A percentile compares a stretch with the other conserved stretches of the same genome.
Evolutionary conservation across 2,329 filamentous ascomycete genomes (phyloP).

Genomic region (Saccharata proteae): DNA sequence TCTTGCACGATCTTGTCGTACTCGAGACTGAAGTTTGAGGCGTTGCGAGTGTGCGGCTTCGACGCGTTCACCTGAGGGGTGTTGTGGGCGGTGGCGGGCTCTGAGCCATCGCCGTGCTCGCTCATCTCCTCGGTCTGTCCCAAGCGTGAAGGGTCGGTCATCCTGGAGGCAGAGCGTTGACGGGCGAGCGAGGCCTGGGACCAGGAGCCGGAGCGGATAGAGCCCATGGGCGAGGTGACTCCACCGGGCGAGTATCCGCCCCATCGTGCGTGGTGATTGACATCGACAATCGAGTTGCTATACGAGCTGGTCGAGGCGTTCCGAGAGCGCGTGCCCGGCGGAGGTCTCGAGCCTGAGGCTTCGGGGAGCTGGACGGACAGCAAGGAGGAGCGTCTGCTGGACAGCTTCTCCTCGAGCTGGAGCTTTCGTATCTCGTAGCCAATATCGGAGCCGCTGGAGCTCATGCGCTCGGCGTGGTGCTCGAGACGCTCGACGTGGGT

Average conservation of each 20-base stretch:
- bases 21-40: constrained; percentile 18
- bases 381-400: constrained; percentile 49
- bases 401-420: constrained; percentile 58
- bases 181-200: constrained; percentile 23
- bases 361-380: background rate
- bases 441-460: constrained; percentile 59
- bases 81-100: constrained; percentile 5
- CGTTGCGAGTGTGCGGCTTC: constrained; percentile 4
- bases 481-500: constrained; percentile 64
- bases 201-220: constrained; percentile 40
- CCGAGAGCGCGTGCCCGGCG: constrained; percentile 21
- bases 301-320: constrained; percentile 31
- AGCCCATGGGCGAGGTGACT: constrained; percentile 54
- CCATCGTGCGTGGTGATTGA: constrained; percentile 53
- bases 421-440: constrained; percentile 66
- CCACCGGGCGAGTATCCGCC: constrained; percentile 59
- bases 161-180: constrained; percentile 27
- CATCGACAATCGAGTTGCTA: constrained; percentile 53
- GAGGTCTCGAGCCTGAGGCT: background rate
- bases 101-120: constrained; percentile 14
- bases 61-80: constrained; percentile 1
- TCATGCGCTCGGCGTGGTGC: constrained; percentile 62
- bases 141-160: constrained; percentile 29
- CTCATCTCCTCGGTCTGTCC: constrained; percentile 29
- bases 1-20: constrained; percentile 25